Evolutionary conservation across 2,329 filamentous ascomycete genomes (phyloP), one percentile per base, ranked within the genome.

Genomic region (Apiospora koreana): DNA sequence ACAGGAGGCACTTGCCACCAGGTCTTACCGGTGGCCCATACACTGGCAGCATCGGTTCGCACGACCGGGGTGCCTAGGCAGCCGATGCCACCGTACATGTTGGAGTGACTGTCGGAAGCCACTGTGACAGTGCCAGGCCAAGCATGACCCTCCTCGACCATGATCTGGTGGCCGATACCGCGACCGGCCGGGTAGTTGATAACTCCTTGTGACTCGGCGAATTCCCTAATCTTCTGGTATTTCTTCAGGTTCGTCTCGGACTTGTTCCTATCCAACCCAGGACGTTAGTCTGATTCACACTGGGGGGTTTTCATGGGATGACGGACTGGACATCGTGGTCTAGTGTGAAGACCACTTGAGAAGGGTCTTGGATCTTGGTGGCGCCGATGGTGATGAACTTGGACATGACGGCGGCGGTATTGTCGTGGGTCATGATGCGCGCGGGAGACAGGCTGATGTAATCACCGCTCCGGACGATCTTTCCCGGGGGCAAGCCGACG

Each of bases 1-100:
- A 97, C 88, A 0, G 94, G 94, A 0, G 95, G 95, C 31, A 96
- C 88, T 82, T 97, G 93, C 90, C 90, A 97, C 94, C 94, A 98
- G 0, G 92, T 97, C 74, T 87, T 85, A 4, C 90, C 90, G 0
- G 94, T 97, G 0, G 93, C 92, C 92, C 92, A 97, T 48, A 98
- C 94, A 74, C 88, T 89, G 0, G 94, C 94, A 2, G 93, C 95
- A 77, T 98, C 95, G 0, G 95, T 97, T 46, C 95, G 84, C 2
- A 98, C 95, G 43, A 98, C 87, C 0, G 95, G 88, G 0, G 93
- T 95, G 3, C 94, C 94, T 46, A 97, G 81, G 75, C 88, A 92
- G 1, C 90, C 91, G 8, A 97, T 85, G 45, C 92, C 94, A 50
- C 94, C 94, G 76, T 98, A 98, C 86, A 92, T 92, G 80, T 94